phyloP scores from a whole-genome alignment of 2,329 filamentous ascomycete species.

The Neoscytalidium dimidiatum region DNA sequence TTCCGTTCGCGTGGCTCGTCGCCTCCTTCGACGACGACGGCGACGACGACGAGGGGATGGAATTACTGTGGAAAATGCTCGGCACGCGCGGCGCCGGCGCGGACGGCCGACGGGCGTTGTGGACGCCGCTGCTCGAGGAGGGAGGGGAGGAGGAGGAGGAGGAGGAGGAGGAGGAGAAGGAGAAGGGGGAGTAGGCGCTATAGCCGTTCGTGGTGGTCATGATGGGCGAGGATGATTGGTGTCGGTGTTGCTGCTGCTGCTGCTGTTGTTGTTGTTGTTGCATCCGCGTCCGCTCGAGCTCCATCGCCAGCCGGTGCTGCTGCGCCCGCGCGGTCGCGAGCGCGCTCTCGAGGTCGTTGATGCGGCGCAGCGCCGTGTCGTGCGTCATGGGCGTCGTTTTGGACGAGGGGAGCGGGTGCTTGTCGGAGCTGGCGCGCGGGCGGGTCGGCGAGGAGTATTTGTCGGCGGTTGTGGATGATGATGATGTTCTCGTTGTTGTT shows the following conservation, averaged over 20 bases:
- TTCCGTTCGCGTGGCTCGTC: not conserved
- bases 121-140: no score
- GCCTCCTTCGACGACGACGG: not conserved
- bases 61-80: not conserved
- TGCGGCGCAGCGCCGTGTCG: not conserved
- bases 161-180: no score
- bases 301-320: constrained; percentile 1
- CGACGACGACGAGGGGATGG: no score
- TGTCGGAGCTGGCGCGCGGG: not conserved
- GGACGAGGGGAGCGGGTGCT: not conserved
- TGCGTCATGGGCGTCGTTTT: not conserved
- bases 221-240: not conserved
- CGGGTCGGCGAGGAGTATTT: not conserved
- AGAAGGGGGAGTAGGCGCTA: no score
- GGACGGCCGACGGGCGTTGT: not conserved
- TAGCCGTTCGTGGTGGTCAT: not conserved
- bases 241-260: not conserved
- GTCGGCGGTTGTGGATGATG: no score
- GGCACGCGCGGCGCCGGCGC: not conserved
- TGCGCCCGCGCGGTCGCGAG: not conserved
- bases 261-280: not conserved
- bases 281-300: constrained; percentile 2
- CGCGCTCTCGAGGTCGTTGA: constrained; percentile 3
- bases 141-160: no score
- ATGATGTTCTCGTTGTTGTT: not conserved